Evolutionary conservation across 257 asterid genomes (phyloP), one percentile per base, ranked within the genome.

Genomic region (Nicotiana paniculata): DNA sequence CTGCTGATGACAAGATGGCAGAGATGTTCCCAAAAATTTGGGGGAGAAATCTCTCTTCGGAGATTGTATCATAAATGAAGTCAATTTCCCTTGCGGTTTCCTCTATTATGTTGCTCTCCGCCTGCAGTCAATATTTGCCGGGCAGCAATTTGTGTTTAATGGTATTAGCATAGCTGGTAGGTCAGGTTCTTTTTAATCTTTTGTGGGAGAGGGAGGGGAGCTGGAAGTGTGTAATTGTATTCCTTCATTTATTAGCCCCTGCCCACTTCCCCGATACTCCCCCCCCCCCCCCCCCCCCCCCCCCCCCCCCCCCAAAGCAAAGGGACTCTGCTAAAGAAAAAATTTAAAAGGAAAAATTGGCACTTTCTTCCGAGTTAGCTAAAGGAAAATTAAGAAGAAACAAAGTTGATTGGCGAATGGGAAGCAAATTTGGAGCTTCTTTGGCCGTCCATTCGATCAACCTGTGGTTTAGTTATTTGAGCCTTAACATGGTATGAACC

Each of bases 151-250:
- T 54, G 78, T 51, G 43, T 24, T 7, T n/a, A 51, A 7, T 30
- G 9, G 61, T 33, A 15, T 39, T 75, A 51, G 64, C 46, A 26
- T 51, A 75, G 80, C 80, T 75, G 63, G 80, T 75, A 75, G 63
- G 46, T 8, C 28, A 16, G 64, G 80, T 26, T 51, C n/a, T 48
- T 72, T 74, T 26, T 12, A 74, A 13, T 12, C 63, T 51, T 74
- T 48, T 51, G 80, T 51, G 53, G 51, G 80, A 51, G 78, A 72
- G 80, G 80, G 46, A 75, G 80, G 80, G 37, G 39, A 28, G 63
- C 43, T 3, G 80, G 46, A 75, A 51, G 80, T 75, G 79, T 51
- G 63, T 51, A 75, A 51, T 16, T 75, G 80, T 51, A 75, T 43
- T 43, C 80, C 53, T 15, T 51, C 53, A 59, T 15, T 75, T 74